Evolutionary conservation across 1,284 basidiomycete genomes (phyloP).

Genomic region (Rhodotorula sp.): DNA sequence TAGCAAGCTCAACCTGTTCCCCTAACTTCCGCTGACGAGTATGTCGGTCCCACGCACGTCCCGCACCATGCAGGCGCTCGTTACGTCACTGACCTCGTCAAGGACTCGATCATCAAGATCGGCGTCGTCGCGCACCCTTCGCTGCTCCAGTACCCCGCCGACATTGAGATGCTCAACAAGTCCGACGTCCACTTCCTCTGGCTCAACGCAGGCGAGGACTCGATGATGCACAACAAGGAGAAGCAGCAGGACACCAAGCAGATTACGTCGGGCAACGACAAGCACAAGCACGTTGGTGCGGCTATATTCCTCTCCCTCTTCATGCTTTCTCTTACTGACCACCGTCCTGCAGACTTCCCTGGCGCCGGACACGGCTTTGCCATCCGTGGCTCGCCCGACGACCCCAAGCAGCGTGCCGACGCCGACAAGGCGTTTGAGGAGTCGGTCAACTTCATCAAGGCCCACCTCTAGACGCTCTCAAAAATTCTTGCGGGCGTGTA

Average conservation of each 20-base stretch:
- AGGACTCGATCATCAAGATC: slow-evolving; percentile 52
- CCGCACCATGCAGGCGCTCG: not conserved
- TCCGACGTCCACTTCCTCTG: slow-evolving; percentile 46
- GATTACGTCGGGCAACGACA: slow-evolving; percentile 59
- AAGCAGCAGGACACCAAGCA: slow-evolving; percentile 46
- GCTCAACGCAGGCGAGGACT: slow-evolving; percentile 48
- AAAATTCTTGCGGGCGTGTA: no score
- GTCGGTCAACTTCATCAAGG: not conserved
- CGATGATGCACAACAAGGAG: slow-evolving; percentile 25
- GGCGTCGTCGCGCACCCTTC: slow-evolving; percentile 67
- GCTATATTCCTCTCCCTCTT: not conserved
- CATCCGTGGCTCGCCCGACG: not conserved
- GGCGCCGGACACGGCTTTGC: not conserved
- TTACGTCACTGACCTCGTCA: slow-evolving; percentile 2
- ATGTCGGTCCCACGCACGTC: not conserved
- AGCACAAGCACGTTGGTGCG: slow-evolving; percentile 59
- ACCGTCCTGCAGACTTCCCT: not conserved
- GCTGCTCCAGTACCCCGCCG: slow-evolving; percentile 59
- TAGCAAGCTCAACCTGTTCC: slow-evolving; percentile 67
- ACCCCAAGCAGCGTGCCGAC: not conserved
- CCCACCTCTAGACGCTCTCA: not conserved
- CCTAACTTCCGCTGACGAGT: slow-evolving; percentile 43
- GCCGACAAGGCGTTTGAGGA: not conserved
- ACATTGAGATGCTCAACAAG: slow-evolving; percentile 54
- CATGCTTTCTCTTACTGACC: not conserved